Evolutionary conservation across 2,329 filamentous ascomycete genomes (phyloP).

Genomic region (Ceratocystis cubensis): DNA sequence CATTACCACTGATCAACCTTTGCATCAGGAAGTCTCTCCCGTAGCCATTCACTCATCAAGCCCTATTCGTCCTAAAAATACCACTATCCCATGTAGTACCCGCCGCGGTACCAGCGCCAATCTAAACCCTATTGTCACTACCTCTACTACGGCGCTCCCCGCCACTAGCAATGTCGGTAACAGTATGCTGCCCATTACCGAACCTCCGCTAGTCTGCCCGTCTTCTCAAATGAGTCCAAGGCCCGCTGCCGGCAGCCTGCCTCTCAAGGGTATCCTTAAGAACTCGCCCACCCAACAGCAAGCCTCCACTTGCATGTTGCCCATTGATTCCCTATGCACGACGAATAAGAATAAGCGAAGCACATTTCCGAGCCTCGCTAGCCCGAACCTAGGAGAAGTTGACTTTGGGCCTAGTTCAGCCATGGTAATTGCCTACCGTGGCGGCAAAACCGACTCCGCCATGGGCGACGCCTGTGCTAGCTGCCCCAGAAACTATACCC

Average conservation of each 20-base stretch:
- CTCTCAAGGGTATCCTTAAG: not conserved
- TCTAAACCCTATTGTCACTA: not conserved
- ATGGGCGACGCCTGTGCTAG: not conserved
- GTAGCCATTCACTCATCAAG: constrained; percentile 25
- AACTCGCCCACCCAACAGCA: not conserved
- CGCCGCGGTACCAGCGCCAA: not conserved
- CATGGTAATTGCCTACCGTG: not conserved
- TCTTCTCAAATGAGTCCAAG: not conserved
- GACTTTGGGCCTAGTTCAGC: not conserved
- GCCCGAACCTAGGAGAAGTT: not conserved
- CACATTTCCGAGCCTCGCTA: not conserved
- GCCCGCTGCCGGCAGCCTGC: not conserved
- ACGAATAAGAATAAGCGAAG: not conserved
- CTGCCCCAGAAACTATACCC: not conserved
- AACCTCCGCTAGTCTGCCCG: not conserved
- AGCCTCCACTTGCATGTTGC: not conserved
- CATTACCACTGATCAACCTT: not conserved
- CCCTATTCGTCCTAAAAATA: constrained; percentile 28
- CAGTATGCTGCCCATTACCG: not conserved
- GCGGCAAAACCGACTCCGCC: not conserved
- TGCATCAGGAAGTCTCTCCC: not conserved
- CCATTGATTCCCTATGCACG: not conserved
- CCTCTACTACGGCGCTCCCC: not conserved
- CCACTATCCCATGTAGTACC: not conserved
- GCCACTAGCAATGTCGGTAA: not conserved